Percentiles rank a stretch among this genome's conserved stretches.
phyloP scores from a whole-genome alignment of 1,139 yeast genomes.

The Saccharomycopsis hybrid region DNA sequence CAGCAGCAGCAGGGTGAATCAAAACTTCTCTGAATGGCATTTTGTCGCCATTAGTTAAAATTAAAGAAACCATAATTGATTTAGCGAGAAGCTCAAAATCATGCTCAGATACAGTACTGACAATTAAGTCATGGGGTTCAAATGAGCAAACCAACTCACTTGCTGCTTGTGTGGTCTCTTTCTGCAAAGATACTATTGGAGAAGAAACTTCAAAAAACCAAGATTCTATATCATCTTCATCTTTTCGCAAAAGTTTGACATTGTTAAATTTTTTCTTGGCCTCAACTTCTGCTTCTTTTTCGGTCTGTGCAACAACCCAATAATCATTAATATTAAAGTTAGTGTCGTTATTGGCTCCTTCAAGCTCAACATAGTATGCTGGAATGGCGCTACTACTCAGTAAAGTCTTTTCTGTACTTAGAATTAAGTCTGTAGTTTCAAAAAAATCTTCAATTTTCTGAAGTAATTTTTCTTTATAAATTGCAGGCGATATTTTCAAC shows the following conservation, averaged over 20 bases:
- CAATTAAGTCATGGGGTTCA: constrained; percentile 81
- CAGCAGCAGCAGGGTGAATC: constrained; percentile 96
- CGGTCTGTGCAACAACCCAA: constrained; percentile 87
- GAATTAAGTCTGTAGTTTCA: neutral
- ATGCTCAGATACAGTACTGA: constrained; percentile 99
- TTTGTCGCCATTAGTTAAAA: constrained; percentile 39
- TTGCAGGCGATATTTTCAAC: neutral
- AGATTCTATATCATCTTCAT: constrained; percentile 95
- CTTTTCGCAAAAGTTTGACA: constrained; percentile 69
- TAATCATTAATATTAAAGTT: constrained; percentile 58
- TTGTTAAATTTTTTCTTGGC: constrained; percentile 70
- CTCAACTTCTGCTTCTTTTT: constrained; percentile 77
- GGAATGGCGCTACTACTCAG: constrained; percentile 46
- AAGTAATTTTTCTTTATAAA: constrained; percentile 3
- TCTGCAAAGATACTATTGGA: constrained; percentile 83
- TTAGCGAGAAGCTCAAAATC: constrained; percentile 97
- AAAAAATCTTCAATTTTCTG: too few relatives aligned
- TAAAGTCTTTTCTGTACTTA: constrained; percentile 12
- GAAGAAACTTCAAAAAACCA: constrained; percentile 98
- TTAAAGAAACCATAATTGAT: constrained; percentile 81
- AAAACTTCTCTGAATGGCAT: constrained; percentile 93
- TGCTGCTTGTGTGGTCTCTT: too few relatives aligned
- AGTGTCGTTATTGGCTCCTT: constrained; percentile 37
- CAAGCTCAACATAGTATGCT: constrained; percentile 60
- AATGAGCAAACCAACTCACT: too few relatives aligned